Percentiles rank a stretch among this genome's conserved stretches.
phyloP scores from a whole-genome alignment of 2,329 filamentous ascomycete genomes.

The Beauveria pseudobassiana region DNA sequence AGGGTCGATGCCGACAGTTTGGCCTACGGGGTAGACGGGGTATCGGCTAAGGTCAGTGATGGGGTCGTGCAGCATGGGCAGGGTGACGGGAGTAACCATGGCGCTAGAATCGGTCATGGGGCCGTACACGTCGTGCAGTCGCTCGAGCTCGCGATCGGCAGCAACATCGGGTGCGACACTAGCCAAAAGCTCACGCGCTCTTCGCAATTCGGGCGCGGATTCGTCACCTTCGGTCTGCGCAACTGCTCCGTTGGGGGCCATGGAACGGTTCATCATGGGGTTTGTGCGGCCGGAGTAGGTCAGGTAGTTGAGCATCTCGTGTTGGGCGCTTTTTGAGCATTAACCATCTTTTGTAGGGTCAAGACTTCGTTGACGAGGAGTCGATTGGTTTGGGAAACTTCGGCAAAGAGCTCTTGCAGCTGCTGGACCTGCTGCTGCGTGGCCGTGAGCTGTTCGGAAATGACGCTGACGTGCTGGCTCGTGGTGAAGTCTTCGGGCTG shows the following conservation, averaged over 20 bases:
- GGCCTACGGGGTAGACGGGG: slow-evolving; percentile 84
- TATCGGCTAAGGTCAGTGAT: slow-evolving; percentile 48
- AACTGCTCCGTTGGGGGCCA: slow-evolving; percentile 28
- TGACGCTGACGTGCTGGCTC: slow-evolving; percentile 79
- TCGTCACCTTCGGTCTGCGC: slow-evolving; percentile 40
- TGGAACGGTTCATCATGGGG: slow-evolving; percentile 25
- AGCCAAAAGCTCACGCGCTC: slow-evolving; percentile 49
- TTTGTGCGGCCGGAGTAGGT: slow-evolving; percentile 35
- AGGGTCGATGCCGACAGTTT: slow-evolving; percentile 87
- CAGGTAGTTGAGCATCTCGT: slow-evolving; percentile 50
- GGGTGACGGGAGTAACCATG: slow-evolving; percentile 31
- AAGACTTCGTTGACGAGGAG: slow-evolving; percentile 55
- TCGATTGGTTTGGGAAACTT: slow-evolving; percentile 59
- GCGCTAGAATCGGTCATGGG: slow-evolving; percentile 46
- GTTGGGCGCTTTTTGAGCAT: slow-evolving; percentile 48
- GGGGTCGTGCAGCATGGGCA: slow-evolving; percentile 45
- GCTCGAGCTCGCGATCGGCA: slow-evolving; percentile 47
- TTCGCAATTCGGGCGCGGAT: slow-evolving; percentile 44
- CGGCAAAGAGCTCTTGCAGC: slow-evolving; percentile 75
- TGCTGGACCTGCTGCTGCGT: slow-evolving; percentile 89
- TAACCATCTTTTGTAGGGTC: slow-evolving; percentile 53
- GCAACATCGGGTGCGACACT: slow-evolving; percentile 44
- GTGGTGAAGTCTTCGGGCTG: slow-evolving; percentile 65
- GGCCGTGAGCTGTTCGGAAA: slow-evolving; percentile 80
- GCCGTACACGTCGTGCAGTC: slow-evolving; percentile 46